Base-by-base conservation (phyloP, 2,329 filamentous ascomycete species). In the Fusarium sacchari region DNA sequence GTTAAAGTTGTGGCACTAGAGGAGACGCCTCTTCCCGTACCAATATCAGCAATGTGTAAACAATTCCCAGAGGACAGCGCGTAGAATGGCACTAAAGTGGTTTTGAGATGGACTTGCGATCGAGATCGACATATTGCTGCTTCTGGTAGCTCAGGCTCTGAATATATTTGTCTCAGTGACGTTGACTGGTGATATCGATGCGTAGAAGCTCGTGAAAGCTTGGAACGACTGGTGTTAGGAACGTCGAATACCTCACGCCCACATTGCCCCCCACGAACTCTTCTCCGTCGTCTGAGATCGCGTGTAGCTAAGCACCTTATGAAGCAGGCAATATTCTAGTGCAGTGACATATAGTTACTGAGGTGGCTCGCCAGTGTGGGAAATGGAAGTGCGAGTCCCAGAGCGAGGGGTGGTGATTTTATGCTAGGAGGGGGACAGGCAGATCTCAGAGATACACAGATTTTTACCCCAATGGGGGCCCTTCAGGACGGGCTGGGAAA, bases 21-120 rank as follows among this genome's bases (percentile, higher is more conserved):
- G n/a, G 15, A 18, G 15, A 13, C 15, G 0, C 5, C 0, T 32
- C 1, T 0, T 43, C 5, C 3, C 15, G 2, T 6, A 24, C 0
- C 0, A 18, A 13, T 12, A 1, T 24, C 3, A 4, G 42, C 5
- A 24, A 24, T 22, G 20, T 0, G 7, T 2, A 20, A 40, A 12
- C 13, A 40, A 22, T 14, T 3, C 8, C 20, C 7, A 39, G 20
- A 9, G 15, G 10, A 5, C 17, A 43, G 1, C 11, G 17, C 5
- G n/a, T 6, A 11, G 42, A 43, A 32, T 32, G 30, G 13, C 30
- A 14, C 30, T 14, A 13, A 32, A 43, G 40, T 6, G 15, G 40
- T 8, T 12, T 7, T 43, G 15, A 43, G 42, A 24, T 18, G 42
- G n/a, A 43, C 15, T 43, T 24, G 15, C 17, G n/a, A 0, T 10